These are phyloP conservation scores for Omphalea diandra DNA, from an alignment of 441 rosid species.

Conservation along the genomic window DNA sequence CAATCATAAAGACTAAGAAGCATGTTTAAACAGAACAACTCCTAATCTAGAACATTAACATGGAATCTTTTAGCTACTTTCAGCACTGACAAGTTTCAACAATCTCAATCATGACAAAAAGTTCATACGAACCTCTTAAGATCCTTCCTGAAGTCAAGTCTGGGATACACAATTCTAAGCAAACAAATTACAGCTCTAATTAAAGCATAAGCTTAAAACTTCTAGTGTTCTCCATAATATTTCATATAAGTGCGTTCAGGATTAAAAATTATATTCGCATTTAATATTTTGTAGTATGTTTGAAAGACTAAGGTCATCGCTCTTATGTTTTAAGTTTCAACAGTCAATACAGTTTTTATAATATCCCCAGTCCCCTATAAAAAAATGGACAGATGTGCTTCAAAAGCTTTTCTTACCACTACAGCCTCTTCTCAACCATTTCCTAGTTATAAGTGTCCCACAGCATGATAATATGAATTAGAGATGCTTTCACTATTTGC, in stretches of 20 bases:
- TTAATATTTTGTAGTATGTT: too few species aligned
- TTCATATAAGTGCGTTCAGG: not conserved
- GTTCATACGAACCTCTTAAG: not conserved
- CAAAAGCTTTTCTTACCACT: not conserved
- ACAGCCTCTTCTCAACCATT: not conserved
- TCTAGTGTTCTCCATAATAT: not conserved
- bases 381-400: not conserved
- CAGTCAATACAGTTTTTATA: not conserved
- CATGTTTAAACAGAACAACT: not conserved
- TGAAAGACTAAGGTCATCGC: not conserved
- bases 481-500: not conserved
- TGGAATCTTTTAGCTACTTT: not conserved
- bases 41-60: not conserved
- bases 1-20: not conserved
- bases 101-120: not conserved
- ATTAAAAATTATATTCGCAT: not conserved
- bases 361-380: not conserved
- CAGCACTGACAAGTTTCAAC: not conserved
- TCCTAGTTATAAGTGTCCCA: not conserved
- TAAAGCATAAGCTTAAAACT: not conserved
- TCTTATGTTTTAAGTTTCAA: conserved; percentile 6
- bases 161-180: not conserved
- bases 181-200: not conserved
- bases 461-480: not conserved
- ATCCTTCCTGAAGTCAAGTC: not conserved